Conservation (phyloP, 2,329 filamentous ascomycete genomes). For the Pseudogymnoascus destructans region DNA sequence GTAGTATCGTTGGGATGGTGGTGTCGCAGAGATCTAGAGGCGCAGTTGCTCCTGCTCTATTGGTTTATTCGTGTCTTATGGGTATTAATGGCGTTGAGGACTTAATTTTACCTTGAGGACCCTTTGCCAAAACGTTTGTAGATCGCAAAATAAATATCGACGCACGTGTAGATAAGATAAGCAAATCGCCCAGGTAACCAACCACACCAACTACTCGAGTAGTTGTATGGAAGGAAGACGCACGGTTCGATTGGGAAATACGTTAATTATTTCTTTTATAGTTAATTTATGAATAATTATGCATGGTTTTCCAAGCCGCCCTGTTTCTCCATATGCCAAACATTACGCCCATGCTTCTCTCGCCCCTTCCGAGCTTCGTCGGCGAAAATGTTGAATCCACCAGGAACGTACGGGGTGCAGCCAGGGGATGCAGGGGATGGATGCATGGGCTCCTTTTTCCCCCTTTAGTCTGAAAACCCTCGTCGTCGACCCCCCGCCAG, state of each 20-base stretch:
- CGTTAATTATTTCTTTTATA: no score
- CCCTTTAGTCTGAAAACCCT: not conserved
- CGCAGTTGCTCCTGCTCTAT: not conserved
- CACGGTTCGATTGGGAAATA: no score
- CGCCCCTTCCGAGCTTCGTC: no score
- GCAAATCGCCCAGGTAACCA: not conserved
- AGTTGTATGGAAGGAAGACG: no score
- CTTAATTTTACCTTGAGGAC: not conserved
- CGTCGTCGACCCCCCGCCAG: not conserved
- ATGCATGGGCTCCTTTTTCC: not conserved
- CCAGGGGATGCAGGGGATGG: no score
- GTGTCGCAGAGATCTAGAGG: not conserved
- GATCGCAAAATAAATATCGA: not conserved
- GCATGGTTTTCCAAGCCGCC: no score
- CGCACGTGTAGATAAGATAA: constrained; percentile 6
- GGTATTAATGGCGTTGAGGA: not conserved
- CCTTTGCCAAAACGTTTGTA: not conserved
- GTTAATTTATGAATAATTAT: no score
- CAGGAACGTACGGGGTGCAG: no score
- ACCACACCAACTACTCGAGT: no score
- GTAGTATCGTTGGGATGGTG: not conserved
- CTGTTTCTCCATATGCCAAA: no score
- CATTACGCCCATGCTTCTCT: no score
- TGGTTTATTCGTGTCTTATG: not conserved
- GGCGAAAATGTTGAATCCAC: no score